Evolutionary conservation across 2,329 filamentous ascomycete species (phyloP), one percentile per base, ranked within the genome.

Genomic region (Aspergillus ochraceoroseus): DNA sequence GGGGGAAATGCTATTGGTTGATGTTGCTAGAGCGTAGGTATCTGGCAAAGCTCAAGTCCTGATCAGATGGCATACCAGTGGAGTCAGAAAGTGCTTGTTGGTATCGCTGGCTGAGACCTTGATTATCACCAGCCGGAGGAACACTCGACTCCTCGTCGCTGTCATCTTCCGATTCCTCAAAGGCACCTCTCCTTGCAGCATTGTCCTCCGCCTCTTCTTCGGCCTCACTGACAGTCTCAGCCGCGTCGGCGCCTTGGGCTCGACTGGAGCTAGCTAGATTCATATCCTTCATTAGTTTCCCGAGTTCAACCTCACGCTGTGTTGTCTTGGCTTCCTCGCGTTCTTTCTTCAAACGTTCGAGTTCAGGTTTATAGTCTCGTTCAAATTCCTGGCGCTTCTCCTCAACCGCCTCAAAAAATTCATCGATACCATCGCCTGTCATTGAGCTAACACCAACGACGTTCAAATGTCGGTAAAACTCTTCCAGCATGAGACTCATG

Each of bases 401-500:
- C 50, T 84, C 75, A 1, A 98, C 89, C 0, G 90, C 88, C 28
- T 80, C 77, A 62, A 98, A 96, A 66, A 98, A 98, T 15, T 94
- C 87, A 43, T 94, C 85, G 20, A 98, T 79, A 3, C 92, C 94
- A 0, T 85, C 82, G 14, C 92, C 92, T 0, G 90, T 87, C 79
- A 95, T 90, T 5, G 88, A 85, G 52, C 87, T 94, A 8, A 98
- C 94, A 0, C 84, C 88, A 0, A 98, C 90, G 6, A 98, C 86
- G 58, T 80, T 94, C 22, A 98, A 72, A 59, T 96, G 88, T 26
- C 87, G 82, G 66, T 98, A 98, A 60, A 98, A 98, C 63, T 98
- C 92, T 58, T 98, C 92, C 22, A 98, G 73, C 76, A 98, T 87
- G 47, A 96, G 72, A 59, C 87, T 95, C 92, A 98, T 98, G 58